Evolutionary conservation across 2,329 filamentous ascomycete species (phyloP).

Genomic region (Emergomyces orientalis): DNA sequence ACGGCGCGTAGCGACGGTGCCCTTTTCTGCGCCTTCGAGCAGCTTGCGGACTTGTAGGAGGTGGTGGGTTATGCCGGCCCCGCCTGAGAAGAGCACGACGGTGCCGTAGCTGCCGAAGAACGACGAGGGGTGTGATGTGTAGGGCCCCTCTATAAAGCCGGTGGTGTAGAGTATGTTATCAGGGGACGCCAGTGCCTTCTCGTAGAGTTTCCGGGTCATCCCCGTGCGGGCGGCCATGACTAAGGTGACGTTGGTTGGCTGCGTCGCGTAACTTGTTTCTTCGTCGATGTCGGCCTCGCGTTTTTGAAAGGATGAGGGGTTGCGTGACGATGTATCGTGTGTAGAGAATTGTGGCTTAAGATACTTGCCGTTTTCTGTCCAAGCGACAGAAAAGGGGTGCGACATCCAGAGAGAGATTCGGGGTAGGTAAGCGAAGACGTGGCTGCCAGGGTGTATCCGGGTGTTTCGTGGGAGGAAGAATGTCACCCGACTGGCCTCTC

Average conservation of each 20-base stretch:
- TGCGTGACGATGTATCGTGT: background rate
- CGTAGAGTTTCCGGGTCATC: slow-evolving; percentile 53
- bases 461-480: slow-evolving; percentile 49
- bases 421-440: slow-evolving; percentile 54
- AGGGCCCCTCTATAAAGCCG: slow-evolving; percentile 55
- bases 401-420: slow-evolving; percentile 40
- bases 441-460: slow-evolving; percentile 46
- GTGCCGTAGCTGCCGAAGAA: slow-evolving; percentile 54
- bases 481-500: slow-evolving; percentile 52
- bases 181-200: slow-evolving; percentile 44
- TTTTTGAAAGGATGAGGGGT: background rate
- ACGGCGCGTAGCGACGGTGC: slow-evolving; percentile 48
- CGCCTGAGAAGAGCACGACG: slow-evolving; percentile 55
- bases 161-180: slow-evolving; percentile 42
- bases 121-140: slow-evolving; percentile 49
- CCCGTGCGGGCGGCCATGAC: slow-evolving; percentile 54
- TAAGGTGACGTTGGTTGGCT: slow-evolving; percentile 42
- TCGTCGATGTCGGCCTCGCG: slow-evolving; percentile 15
- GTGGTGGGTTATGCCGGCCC: slow-evolving; percentile 58
- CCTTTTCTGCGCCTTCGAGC: slow-evolving; percentile 42
- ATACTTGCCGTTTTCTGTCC: slow-evolving; percentile 31
- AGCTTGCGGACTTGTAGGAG: slow-evolving; percentile 53
- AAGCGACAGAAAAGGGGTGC: slow-evolving; percentile 41
- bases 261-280: slow-evolving; percentile 12
- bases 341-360: slow-evolving; percentile 14